phyloP scores from a whole-genome alignment of 805 yeast genomes.

The Saccharomycodes ludwigii region DNA sequence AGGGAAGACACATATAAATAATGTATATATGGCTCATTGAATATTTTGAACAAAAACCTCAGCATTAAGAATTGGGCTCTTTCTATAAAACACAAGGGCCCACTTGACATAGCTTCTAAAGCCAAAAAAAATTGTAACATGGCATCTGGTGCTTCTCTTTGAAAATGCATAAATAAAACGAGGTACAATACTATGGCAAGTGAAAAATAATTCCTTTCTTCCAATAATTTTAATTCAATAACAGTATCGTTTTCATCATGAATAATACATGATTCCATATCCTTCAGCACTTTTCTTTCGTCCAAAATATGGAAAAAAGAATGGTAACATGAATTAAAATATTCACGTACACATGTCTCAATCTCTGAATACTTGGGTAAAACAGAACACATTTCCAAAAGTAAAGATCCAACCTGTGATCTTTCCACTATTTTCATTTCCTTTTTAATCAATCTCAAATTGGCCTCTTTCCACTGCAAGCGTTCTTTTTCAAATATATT shows the following conservation, averaged over 20 bases:
- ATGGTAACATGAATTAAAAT: too few species aligned
- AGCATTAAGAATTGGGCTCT: constrained; percentile 18
- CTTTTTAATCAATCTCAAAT: too few species aligned
- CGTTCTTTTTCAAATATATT: too few species aligned
- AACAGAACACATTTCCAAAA: too few species aligned
- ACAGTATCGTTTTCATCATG: neutral
- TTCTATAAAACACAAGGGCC: constrained; percentile 9
- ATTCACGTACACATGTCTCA: too few species aligned
- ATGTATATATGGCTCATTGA: constrained; percentile 14
- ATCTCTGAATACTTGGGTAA: too few species aligned
- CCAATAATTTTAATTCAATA: neutral
- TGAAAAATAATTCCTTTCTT: neutral
- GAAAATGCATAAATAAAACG: neutral
- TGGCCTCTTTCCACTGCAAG: too few species aligned
- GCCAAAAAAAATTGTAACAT: neutral
- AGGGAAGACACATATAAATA: constrained; percentile 11
- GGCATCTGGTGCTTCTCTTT: neutral
- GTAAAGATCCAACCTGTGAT: too few species aligned
- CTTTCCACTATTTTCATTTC: too few species aligned
- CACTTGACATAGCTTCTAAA: neutral
- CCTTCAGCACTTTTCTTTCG: neutral
- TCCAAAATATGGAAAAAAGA: too few species aligned
- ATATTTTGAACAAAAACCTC: constrained; percentile 10
- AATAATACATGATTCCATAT: too few species aligned
- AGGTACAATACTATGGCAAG: neutral